Percentiles rank a stretch among this genome's conserved stretches.
These are phyloP conservation scores for Metschnikowia lunata DNA, from an alignment of 805 yeast species.

Conservation along the genomic window DNA sequence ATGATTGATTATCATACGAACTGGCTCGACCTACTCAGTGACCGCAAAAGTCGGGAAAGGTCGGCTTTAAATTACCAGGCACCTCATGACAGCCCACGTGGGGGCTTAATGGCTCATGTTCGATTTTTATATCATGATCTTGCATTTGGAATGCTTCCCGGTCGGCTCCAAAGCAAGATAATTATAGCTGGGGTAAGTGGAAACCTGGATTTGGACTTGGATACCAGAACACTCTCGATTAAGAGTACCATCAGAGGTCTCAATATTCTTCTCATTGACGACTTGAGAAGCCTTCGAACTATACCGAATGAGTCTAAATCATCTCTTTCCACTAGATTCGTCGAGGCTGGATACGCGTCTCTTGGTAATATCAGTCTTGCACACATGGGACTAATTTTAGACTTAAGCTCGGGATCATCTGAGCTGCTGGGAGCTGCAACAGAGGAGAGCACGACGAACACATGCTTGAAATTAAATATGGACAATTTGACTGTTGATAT, in stretches of 20 bases:
- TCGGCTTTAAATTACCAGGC: no score
- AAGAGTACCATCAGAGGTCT: conserved; percentile 49
- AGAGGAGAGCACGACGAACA: no score
- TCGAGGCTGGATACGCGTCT: conserved; percentile 47
- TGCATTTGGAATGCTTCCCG: conserved; percentile 61
- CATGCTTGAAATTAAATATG: conserved; percentile 38
- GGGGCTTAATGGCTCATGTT: conserved; percentile 12
- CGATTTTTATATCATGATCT: conserved; percentile 46
- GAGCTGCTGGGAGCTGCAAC: no score
- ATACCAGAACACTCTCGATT: conserved; percentile 26
- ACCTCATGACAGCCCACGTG: no score
- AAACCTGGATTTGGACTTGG: conserved; percentile 43
- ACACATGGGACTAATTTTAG: conserved; percentile 24
- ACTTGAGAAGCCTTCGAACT: conserved; percentile 21
- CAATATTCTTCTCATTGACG: conserved; percentile 61
- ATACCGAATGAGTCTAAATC: neutral
- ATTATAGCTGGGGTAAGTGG: conserved; percentile 51
- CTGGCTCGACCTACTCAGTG: conserved; percentile 40
- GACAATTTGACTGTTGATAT: conserved; percentile 49
- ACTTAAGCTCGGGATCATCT: no score
- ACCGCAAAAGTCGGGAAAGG: neutral
- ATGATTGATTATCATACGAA: conserved; percentile 54
- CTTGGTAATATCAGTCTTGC: conserved; percentile 45
- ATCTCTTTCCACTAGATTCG: conserved; percentile 16
- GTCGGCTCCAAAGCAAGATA: conserved; percentile 51